Evolutionary conservation across 176 grass and related monocot genomes (phyloP).

Genomic region (Carex littledalei): DNA sequence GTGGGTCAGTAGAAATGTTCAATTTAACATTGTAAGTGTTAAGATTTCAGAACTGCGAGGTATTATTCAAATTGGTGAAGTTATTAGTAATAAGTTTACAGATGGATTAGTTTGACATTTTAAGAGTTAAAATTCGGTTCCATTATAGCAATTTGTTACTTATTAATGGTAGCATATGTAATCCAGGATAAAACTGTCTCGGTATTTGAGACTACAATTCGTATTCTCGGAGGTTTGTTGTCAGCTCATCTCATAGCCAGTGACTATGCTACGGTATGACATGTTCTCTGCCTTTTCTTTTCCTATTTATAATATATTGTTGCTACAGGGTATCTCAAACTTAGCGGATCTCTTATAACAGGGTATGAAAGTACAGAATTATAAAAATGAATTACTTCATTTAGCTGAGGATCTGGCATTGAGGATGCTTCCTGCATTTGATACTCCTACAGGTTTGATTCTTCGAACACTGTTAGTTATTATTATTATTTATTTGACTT

Average conservation of each 20-base stretch:
- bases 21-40: conserved; percentile 88
- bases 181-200: conserved; percentile 96
- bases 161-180: background rate
- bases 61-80: conserved; percentile 8
- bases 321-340: background rate
- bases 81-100: conserved; percentile 10
- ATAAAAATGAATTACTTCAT: conserved; percentile 85
- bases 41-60: conserved; percentile 13
- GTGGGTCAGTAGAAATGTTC: conserved; percentile 87
- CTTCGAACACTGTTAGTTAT: background rate
- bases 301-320: background rate
- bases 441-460: conserved; percentile 89
- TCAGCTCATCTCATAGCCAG: conserved; percentile 91
- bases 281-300: background rate
- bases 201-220: conserved; percentile 95
- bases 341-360: conserved; percentile 23
- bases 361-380: conserved; percentile 92
- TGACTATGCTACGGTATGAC: conserved; percentile 85
- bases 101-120: conserved; percentile 19
- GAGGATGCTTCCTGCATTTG: conserved; percentile 91
- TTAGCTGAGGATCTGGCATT: conserved; percentile 76
- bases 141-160: conserved; percentile 20
- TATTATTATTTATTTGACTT: background rate
- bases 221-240: conserved; percentile 81
- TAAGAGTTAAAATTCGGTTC: conserved; percentile 7